Conservation (phyloP, 352 stramenopile species). For the Phytophthora cryptogea region DNA sequence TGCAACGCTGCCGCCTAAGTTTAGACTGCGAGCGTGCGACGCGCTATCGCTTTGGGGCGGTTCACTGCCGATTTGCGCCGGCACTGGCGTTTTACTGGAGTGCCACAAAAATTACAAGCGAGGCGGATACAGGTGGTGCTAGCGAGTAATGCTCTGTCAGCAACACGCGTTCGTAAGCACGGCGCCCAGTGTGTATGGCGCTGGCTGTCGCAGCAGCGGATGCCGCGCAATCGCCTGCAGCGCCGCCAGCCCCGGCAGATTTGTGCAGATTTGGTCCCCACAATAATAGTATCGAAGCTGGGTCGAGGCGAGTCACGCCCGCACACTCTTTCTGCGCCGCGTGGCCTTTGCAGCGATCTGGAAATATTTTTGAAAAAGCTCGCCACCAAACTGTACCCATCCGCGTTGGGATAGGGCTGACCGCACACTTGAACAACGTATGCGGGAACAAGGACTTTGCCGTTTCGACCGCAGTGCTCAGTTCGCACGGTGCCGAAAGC, state of each 20-base stretch:
- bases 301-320: too few relatives aligned
- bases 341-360: neutral
- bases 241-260: neutral
- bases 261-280: neutral
- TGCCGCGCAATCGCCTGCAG: neutral
- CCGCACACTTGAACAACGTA: neutral
- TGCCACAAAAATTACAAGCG: conserved; percentile 4
- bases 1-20: neutral
- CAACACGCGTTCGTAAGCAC: neutral
- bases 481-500: too few relatives aligned
- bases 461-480: too few relatives aligned
- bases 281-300: too few relatives aligned
- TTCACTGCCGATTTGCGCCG: neutral
- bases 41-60: neutral
- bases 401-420: neutral
- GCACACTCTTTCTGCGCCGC: neutral
- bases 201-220: neutral
- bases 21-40: neutral
- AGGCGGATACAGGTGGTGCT: conserved; percentile 12
- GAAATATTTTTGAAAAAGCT: neutral
- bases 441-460: neutral
- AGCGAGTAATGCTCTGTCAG: neutral
- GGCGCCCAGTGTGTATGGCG: neutral
- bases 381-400: neutral
- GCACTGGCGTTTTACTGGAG: conserved; percentile 2